phyloP scores from a whole-genome alignment of 495 filamentous ascomycete species.

The Penicillium samsonianum region DNA sequence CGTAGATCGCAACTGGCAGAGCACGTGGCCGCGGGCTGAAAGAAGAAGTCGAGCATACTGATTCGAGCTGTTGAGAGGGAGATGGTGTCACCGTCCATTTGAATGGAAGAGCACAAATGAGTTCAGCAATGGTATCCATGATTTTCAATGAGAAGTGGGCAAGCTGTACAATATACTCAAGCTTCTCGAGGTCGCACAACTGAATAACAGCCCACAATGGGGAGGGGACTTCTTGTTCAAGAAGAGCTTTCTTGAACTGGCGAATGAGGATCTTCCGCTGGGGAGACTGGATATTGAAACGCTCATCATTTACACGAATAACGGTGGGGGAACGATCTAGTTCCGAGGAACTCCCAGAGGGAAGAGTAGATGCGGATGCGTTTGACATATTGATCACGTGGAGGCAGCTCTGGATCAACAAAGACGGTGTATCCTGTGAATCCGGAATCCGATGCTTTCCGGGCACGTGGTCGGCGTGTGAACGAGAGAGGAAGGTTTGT shows the following conservation, averaged over 20 bases:
- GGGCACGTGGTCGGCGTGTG: not conserved
- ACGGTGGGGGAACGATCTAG: not conserved
- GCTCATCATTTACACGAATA: constrained; percentile 1
- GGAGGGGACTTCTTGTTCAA: not conserved
- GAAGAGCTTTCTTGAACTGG: constrained; percentile 1
- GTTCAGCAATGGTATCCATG: not conserved
- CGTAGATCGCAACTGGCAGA: not conserved
- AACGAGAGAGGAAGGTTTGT: not conserved
- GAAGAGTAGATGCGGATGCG: not conserved
- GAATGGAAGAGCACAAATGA: constrained; percentile 7
- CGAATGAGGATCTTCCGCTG: constrained; percentile 5
- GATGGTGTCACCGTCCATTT: constrained; percentile 6
- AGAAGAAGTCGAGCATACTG: not conserved
- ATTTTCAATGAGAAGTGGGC: not conserved
- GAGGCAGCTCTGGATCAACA: not conserved
- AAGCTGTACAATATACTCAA: constrained; percentile 7
- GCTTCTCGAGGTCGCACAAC: constrained; percentile 13
- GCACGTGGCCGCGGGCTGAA: not conserved
- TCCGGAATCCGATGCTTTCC: not conserved
- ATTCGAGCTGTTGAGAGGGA: not conserved
- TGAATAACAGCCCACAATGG: constrained; percentile 19
- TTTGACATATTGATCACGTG: constrained; percentile 3
- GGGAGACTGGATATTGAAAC: constrained; percentile 1
- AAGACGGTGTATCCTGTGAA: not conserved
- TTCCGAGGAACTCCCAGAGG: not conserved